These are phyloP conservation scores for Arthrobotrys megalospora DNA, from an alignment of 2,329 filamentous ascomycete species.

Conservation along the genomic window DNA sequence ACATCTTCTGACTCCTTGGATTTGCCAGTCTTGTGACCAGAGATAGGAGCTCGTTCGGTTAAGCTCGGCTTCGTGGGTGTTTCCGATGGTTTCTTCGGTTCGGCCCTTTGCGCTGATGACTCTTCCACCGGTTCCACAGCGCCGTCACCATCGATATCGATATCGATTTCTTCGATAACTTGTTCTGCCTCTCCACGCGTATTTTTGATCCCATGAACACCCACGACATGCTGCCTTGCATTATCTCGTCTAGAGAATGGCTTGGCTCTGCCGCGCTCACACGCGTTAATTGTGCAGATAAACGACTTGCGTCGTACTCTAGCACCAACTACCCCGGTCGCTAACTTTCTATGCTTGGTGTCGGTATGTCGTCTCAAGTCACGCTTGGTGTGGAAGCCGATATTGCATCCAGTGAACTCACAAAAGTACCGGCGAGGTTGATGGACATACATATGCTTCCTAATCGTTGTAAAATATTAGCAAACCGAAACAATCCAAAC, in stretches of 20 bases:
- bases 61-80: background rate
- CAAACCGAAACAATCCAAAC: background rate
- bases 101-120: constrained; percentile 2
- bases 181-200: constrained; percentile 19
- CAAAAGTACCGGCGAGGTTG: constrained; percentile 45
- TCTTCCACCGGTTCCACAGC: background rate
- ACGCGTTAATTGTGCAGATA: constrained; percentile 44
- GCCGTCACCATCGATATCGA: constrained; percentile 22
- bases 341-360: constrained; percentile 29
- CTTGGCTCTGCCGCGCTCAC: constrained; percentile 31
- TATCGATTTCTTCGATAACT: constrained; percentile 42
- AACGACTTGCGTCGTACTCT: constrained; percentile 29
- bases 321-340: constrained; percentile 10
- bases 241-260: constrained; percentile 54
- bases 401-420: constrained; percentile 19
- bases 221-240: constrained; percentile 51
- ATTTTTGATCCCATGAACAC: constrained; percentile 36
- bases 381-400: constrained; percentile 43
- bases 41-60: constrained; percentile 10
- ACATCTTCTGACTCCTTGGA: constrained; percentile 35
- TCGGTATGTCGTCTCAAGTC: constrained; percentile 49
- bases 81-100: background rate
- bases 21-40: constrained; percentile 4
- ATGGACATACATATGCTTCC: constrained; percentile 56
- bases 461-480: constrained; percentile 9